phyloP scores from a whole-genome alignment of 116 monocot genomes.

The Papilionanthe hybrid region DNA sequence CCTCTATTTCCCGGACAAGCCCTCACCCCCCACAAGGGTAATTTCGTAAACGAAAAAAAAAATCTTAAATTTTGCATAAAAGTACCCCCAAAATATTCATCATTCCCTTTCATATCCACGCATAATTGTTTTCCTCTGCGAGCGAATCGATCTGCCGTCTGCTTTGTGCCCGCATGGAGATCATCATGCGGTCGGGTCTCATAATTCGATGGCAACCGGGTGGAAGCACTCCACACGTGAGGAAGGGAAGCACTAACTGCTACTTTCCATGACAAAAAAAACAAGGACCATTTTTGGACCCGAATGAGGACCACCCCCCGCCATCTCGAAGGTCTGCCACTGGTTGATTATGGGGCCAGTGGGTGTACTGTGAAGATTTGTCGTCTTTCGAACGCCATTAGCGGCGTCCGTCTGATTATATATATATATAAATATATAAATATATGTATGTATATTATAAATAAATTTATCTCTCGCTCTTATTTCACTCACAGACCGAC shows the following conservation, averaged over 20 bases:
- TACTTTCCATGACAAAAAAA: not conserved
- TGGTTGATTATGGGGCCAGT: not conserved
- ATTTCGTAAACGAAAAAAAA: conserved; percentile 1
- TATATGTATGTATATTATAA: too few relatives aligned
- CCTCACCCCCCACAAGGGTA: conserved; percentile 4
- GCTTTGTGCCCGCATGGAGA: not conserved
- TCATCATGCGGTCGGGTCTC: not conserved
- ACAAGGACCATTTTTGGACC: not conserved
- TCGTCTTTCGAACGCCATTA: not conserved
- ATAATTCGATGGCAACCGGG: too few relatives aligned
- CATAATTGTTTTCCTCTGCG: conserved; percentile 3
- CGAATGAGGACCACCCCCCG: not conserved
- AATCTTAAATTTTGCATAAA: not conserved
- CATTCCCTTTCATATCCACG: not conserved
- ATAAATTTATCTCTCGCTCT: not conserved
- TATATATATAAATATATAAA: too few relatives aligned
- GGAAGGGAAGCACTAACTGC: conserved; percentile 11
- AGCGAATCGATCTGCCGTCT: not conserved
- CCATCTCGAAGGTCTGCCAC: conserved; percentile 4
- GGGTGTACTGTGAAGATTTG: not conserved
- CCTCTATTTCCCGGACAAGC: not conserved
- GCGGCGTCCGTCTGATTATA: not conserved
- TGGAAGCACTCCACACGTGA: conserved; percentile 5
- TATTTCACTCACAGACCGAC: not conserved
- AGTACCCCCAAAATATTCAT: not conserved